A percentile compares a stretch with the other conserved stretches of the same genome.
Evolutionary conservation across 208 protist species (phyloP).

Genomic region (Leishmania major): DNA sequence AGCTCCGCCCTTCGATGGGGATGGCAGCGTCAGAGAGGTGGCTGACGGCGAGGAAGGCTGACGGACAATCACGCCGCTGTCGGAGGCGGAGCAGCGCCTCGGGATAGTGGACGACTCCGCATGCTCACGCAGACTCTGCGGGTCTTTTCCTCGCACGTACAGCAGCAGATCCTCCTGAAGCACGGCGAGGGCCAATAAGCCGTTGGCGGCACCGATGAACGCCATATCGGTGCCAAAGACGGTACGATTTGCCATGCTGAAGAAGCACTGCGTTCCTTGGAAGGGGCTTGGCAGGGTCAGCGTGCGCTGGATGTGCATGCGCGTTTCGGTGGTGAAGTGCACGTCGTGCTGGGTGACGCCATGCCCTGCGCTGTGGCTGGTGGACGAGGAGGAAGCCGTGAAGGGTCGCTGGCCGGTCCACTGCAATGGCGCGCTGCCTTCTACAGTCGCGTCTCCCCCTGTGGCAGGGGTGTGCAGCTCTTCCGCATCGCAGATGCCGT

Average conservation of each 20-base stretch:
- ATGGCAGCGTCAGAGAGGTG: background rate
- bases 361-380: background rate
- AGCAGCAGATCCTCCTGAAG: conserved; percentile 41
- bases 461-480: background rate
- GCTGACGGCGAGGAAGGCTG: background rate
- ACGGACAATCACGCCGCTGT: conserved; percentile 1
- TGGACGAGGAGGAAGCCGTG: background rate
- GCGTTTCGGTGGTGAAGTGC: conserved; percentile 24
- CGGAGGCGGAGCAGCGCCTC: background rate
- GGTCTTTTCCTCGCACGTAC: conserved; percentile 49
- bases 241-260: conserved; percentile 75
- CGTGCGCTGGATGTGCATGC: conserved; percentile 46
- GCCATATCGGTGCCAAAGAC: conserved; percentile 73
- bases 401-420: background rate
- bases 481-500: background rate
- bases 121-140: conserved; percentile 25
- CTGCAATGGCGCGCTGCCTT: background rate
- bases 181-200: conserved; percentile 59
- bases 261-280: conserved; percentile 53
- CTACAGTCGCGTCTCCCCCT: background rate
- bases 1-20: background rate
- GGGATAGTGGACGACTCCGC: background rate
- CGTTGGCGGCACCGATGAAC: conserved; percentile 60
- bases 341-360: conserved; percentile 7
- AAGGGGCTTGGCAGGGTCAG: conserved; percentile 62